Evolutionary conservation across 176 grass and related monocot species (phyloP).

Genomic region (Eleusine coracana): DNA sequence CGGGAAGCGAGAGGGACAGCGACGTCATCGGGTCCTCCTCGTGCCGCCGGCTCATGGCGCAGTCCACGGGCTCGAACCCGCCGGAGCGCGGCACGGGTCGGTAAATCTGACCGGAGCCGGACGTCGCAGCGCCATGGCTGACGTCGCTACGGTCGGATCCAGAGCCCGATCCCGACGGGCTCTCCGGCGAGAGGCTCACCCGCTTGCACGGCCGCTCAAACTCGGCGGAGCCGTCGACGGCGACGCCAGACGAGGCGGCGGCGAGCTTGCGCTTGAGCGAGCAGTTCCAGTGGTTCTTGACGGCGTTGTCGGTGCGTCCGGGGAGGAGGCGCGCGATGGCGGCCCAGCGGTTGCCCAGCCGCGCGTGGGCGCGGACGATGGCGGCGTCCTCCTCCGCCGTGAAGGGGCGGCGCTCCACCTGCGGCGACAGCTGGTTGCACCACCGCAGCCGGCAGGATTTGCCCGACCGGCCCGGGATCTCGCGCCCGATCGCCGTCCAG

Average conservation of each 20-base stretch:
- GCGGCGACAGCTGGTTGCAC: constrained; percentile 95
- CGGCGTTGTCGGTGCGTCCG: constrained; percentile 95
- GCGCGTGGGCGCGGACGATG: constrained; percentile 65
- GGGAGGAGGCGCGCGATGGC: constrained; percentile 86
- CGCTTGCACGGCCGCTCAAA: constrained; percentile 49
- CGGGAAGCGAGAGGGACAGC: constrained; percentile 66
- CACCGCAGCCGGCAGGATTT: constrained; percentile 95
- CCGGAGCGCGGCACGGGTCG: constrained; percentile 55
- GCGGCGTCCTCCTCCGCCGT: constrained; percentile 70
- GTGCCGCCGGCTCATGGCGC: constrained; percentile 29
- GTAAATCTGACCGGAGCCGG: constrained; percentile 22
- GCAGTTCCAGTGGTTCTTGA: constrained; percentile 99
- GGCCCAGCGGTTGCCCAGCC: constrained; percentile 87
- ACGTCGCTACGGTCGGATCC: constrained; percentile 59
- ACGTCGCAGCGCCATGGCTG: constrained; percentile 43
- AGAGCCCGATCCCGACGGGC: constrained; percentile 49
- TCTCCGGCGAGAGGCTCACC: constrained; percentile 54
- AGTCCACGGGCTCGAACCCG: constrained; percentile 40
- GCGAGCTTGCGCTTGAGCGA: constrained; percentile 85
- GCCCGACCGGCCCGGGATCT: constrained; percentile 69
- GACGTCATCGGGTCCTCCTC: constrained; percentile 74
- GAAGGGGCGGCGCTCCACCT: constrained; percentile 91
- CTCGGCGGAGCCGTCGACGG: not conserved
- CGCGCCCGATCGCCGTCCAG: constrained; percentile 90
- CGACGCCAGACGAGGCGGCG: too few species aligned